These are phyloP conservation scores for Eutypa lata DNA, from an alignment of 2,329 filamentous ascomycete species.

Conservation along the genomic window DNA sequence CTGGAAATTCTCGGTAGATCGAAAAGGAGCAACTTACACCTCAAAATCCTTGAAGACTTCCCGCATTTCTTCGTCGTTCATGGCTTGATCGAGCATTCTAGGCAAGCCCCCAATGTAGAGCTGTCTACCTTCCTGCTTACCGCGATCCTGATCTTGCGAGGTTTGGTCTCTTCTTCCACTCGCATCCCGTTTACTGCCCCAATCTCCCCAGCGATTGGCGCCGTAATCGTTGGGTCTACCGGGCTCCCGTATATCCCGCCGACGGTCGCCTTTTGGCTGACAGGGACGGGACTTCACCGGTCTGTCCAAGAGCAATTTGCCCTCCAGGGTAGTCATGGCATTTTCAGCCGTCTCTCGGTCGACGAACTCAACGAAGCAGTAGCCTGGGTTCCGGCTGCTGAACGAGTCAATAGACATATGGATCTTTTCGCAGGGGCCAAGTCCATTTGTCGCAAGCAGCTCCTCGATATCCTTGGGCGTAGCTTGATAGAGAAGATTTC, in stretches of 20 bases:
- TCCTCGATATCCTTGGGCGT: constrained; percentile 34
- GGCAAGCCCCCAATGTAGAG: constrained; percentile 51
- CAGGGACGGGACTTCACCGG: constrained; percentile 63
- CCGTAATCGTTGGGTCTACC: constrained; percentile 16
- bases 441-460: constrained; percentile 29
- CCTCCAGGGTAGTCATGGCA: constrained; percentile 56
- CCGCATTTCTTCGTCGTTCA: constrained; percentile 43
- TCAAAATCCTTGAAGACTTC: constrained; percentile 45
- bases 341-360: constrained; percentile 53
- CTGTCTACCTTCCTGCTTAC: constrained; percentile 30
- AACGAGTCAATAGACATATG: constrained; percentile 68
- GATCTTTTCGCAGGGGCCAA: constrained; percentile 48
- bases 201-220: constrained; percentile 44
- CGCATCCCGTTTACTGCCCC: constrained; percentile 24
- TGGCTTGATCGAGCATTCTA: constrained; percentile 44
- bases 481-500: constrained; percentile 60
- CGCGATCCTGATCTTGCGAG: constrained; percentile 15
- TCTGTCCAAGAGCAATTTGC: constrained; percentile 53
- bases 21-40: constrained; percentile 28
- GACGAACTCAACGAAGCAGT: constrained; percentile 70
- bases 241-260: constrained; percentile 13
- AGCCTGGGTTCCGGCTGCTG: constrained; percentile 66
- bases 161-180: constrained; percentile 2
- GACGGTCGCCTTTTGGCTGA: constrained; percentile 45
- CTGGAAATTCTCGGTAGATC: neutral